Evolutionary conservation across 2,329 filamentous ascomycete species (phyloP).

Genomic region (Pseudogymnoascus sp.): DNA sequence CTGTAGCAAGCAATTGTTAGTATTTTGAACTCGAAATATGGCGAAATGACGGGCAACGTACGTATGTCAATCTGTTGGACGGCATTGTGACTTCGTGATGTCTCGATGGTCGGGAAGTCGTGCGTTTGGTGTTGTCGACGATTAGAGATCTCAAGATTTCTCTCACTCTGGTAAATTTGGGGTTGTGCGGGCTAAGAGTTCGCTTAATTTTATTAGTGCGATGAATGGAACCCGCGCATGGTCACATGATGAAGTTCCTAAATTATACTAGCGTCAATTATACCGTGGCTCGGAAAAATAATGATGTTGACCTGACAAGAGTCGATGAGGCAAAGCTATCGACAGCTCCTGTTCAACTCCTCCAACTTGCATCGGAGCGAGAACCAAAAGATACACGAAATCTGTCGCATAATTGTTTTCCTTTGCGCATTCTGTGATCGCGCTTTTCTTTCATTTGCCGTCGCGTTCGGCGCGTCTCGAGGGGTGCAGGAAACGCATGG

Average conservation of each 20-base stretch:
- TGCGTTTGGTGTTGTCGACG: constrained; percentile 32
- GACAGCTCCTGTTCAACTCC: constrained; percentile 6
- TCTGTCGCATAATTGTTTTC: constrained; percentile 2
- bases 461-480: constrained; percentile 13
- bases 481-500: constrained; percentile 2
- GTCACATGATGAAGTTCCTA: not conserved
- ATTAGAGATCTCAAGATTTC: constrained; percentile 9
- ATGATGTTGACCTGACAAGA: constrained; percentile 9
- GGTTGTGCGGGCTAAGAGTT: constrained; percentile 31
- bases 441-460: constrained; percentile 10
- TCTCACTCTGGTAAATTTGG: constrained; percentile 25
- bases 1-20: constrained; percentile 11
- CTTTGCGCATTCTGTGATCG: constrained; percentile 8
- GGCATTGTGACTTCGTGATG: constrained; percentile 39
- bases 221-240: not conserved
- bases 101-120: constrained; percentile 30
- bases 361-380: constrained; percentile 4
- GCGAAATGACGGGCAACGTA: constrained; percentile 5
- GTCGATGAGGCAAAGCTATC: constrained; percentile 5
- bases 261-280: not conserved
- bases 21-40: not conserved
- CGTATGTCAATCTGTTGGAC: constrained; percentile 41
- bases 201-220: constrained; percentile 7
- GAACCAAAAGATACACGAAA: constrained; percentile 8
- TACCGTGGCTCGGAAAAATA: constrained; percentile 9